Base-by-base conservation (phyloP, 78 protist genomes). In the Anaeramoeba flamelloides region DNA sequence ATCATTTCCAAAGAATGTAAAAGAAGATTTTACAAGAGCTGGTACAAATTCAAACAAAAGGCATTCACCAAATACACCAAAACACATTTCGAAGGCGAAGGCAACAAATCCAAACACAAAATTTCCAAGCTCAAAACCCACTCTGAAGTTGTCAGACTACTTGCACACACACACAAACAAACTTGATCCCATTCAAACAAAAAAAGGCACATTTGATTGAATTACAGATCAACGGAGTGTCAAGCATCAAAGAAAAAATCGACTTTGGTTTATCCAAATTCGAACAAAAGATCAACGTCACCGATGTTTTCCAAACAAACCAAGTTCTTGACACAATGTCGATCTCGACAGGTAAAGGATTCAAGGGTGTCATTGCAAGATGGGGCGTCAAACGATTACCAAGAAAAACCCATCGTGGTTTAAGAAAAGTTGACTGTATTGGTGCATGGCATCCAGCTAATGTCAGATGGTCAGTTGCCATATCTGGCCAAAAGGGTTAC, bases 381-480 rank as follows among this genome's bases (percentile, higher is more conserved):
- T 98, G 97, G 98, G 99, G 99, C 74, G 88, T 84, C 84, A 78
- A 87, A 77, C 79, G 85, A 74, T 97, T 97, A 31, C 99, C 99
- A 79, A 89, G 99, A 78, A 98, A 98, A 95, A 93, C 99, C 77
- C 99, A 97, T 93, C 82, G 90, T 37, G 99, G 99, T 91, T 92
- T 94, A 53, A 90, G 99, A 82, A 97, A 97, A 96, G 98, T 95
- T 79, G 99, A 97, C 41, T 97, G 99, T 82, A 96, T 98, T 80
- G 99, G 99, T 2, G 94, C 99, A 1, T 98, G 99, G 99, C 99
- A 98, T 82, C 99, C 99, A 33, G 88, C 97, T 78, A 89, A 97
- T 79, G 98, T 98, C 77, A 33, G 80, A 38, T 92, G 38, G 89
- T 78, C 98, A 8, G 99, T 98, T 1, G 91, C 99, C 86, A 97